Evolutionary conservation across 2,329 filamentous ascomycete species (phyloP).

Genomic region (Venturia oleaginea): DNA sequence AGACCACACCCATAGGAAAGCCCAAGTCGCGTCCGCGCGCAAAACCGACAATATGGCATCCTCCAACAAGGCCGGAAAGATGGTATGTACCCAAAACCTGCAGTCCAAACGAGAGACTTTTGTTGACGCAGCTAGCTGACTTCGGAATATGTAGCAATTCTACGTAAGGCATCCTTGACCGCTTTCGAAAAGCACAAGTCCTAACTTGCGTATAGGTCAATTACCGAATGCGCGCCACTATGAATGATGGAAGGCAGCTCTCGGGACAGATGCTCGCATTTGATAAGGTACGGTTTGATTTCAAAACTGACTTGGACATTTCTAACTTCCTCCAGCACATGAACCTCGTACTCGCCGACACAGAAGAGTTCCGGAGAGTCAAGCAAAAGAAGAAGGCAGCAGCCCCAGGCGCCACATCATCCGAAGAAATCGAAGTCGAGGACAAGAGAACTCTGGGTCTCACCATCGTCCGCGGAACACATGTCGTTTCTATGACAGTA

Average conservation of each 20-base stretch:
- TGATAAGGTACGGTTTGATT: slow-evolving; percentile 62
- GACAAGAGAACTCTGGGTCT: slow-evolving; percentile 96
- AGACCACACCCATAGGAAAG: not conserved
- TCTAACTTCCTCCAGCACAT: slow-evolving; percentile 60
- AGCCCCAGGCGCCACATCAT: slow-evolving; percentile 51
- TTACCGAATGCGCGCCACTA: slow-evolving; percentile 95
- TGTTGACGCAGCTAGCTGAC: slow-evolving; percentile 37
- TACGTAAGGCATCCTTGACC: slow-evolving; percentile 42
- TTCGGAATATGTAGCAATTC: slow-evolving; percentile 46
- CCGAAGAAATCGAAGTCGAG: slow-evolving; percentile 70
- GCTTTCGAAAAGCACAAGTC: not conserved
- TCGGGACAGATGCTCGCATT: slow-evolving; percentile 97
- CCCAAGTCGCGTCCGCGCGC: slow-evolving; percentile 33
- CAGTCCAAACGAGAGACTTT: slow-evolving; percentile 43
- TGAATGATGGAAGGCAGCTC: slow-evolving; percentile 93
- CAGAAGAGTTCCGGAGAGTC: slow-evolving; percentile 90
- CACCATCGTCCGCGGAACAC: slow-evolving; percentile 86
- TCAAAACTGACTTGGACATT: not conserved
- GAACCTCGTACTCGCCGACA: slow-evolving; percentile 97
- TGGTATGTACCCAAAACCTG: slow-evolving; percentile 60
- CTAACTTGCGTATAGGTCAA: slow-evolving; percentile 63
- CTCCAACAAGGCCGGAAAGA: slow-evolving; percentile 92
- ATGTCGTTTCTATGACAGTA: slow-evolving; percentile 89
- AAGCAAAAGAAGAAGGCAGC: slow-evolving; percentile 66
- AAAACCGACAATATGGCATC: slow-evolving; percentile 32